Evolutionary conservation across 257 asterid species (phyloP), one percentile per base, ranked within the genome.

Genomic region (Solanum ahanhuiri): DNA sequence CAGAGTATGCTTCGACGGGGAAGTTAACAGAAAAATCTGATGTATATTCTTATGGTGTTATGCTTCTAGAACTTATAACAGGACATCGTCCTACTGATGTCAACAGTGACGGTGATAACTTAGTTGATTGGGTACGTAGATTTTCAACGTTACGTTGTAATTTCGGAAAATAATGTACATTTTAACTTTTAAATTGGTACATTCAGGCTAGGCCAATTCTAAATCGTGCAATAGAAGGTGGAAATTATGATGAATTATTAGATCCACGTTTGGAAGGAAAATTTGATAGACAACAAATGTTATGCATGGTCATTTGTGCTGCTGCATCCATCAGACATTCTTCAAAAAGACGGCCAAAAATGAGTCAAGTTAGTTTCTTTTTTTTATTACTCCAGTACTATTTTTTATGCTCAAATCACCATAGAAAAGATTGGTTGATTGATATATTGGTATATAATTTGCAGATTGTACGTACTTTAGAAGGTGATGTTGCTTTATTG

Each of bases 1-100:
- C 99, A 2, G 98, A 96, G 85, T 96, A 96, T 83, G 99, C 98
- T 86, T 94, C 98, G n/a, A 96, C 98, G 28, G 98, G 99, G 7
- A 96, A 94, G 89, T 86, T 95, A 51, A 87, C 96, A 0, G 97
- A 95, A 45, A 96, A 95, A 85, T 96, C 98, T 2, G 99, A 96
- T 73, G 98, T 95, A 39, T 95, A 93, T 89, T 96, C 99, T 77
- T 96, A 90, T 15, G 98, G 99, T 10, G 96, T 96, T 48, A 93
- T 96, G 99, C 95, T 96, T n/a, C 89, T 96, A 34, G 99, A 96
- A 87, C 93, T 96, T 41, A 89, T 96, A 85, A 96, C 99, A 0
- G 99, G 99, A 2, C 91, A 91, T 12, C 90, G 92, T 51, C 99
- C 99, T 12, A 92, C 93, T 7, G 98, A 95, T 89, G 90, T 90